A percentile compares a stretch with the other conserved stretches of the same genome.
These are phyloP conservation scores for Colletotrichum tropicicola DNA, from an alignment of 2,329 filamentous ascomycete genomes.

Conservation along the genomic window DNA sequence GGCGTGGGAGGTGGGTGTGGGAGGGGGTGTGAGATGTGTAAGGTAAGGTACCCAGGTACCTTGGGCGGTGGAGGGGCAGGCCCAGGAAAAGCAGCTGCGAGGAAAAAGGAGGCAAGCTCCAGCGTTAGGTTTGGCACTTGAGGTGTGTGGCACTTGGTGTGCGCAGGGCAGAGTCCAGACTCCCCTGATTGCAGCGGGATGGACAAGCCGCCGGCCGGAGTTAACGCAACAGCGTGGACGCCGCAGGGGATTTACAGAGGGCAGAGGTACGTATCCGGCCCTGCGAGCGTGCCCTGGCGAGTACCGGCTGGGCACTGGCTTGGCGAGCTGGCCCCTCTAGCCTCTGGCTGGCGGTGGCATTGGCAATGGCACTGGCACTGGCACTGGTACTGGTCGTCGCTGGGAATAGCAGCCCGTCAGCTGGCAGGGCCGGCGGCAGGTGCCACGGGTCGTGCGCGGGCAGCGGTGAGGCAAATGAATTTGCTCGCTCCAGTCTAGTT, in stretches of 20 bases:
- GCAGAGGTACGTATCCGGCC: background rate
- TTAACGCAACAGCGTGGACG: background rate
- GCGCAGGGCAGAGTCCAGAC: conserved; percentile 14
- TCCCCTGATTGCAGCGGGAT: conserved; percentile 24
- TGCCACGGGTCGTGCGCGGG: conserved; percentile 13
- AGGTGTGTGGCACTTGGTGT: conserved; percentile 7
- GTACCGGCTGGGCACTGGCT: conserved; percentile 4
- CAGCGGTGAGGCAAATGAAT: conserved; percentile 26
- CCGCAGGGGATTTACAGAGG: background rate
- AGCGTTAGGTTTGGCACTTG: background rate
- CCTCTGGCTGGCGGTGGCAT: too few relatives aligned
- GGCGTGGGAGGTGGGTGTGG: background rate
- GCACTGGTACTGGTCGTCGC: background rate
- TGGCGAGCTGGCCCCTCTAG: too few relatives aligned
- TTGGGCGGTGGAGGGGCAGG: too few relatives aligned
- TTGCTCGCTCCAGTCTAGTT: conserved; percentile 1
- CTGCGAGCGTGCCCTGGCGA: too few relatives aligned
- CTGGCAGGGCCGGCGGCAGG: conserved; percentile 1
- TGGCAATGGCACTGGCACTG: background rate
- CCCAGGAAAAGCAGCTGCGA: too few relatives aligned
- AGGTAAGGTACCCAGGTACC: background rate
- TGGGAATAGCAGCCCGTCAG: conserved; percentile 6
- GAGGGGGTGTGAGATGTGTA: background rate
- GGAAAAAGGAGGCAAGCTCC: conserved; percentile 13
- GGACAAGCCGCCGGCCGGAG: conserved; percentile 2